Conservation (phyloP, 805 yeast genomes). For the Monosporozyma yasuniensis region DNA sequence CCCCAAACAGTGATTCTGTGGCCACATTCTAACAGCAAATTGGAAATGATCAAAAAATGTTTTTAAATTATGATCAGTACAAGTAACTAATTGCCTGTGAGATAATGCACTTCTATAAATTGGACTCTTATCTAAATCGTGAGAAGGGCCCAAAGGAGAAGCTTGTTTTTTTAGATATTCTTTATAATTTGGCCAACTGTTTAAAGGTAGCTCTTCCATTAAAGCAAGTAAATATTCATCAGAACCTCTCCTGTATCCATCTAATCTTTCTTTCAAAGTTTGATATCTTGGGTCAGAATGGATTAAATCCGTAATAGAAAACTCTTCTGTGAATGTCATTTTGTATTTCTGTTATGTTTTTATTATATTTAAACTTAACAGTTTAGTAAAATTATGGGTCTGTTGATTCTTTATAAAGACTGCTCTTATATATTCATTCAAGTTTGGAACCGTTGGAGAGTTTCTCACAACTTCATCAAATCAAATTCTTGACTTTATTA, state of each 20-base stretch:
- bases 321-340: constrained; percentile 3
- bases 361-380: not conserved
- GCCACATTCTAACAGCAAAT: constrained; percentile 32
- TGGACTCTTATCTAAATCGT: constrained; percentile 38
- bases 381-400: too few species aligned
- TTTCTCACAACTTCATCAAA: too few species aligned
- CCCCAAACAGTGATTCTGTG: constrained; percentile 40
- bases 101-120: constrained; percentile 39
- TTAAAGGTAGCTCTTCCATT: constrained; percentile 18
- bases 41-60: constrained; percentile 41
- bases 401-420: not conserved
- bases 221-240: constrained; percentile 22
- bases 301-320: constrained; percentile 22
- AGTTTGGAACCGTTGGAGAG: too few species aligned
- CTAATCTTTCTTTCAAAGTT: constrained; percentile 12
- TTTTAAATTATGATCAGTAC: constrained; percentile 36
- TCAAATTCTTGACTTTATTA: too few species aligned
- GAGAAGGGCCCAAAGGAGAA: constrained; percentile 26
- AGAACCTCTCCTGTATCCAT: constrained; percentile 16
- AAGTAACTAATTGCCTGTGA: constrained; percentile 29
- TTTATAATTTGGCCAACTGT: constrained; percentile 19
- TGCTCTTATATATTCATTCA: not conserved
- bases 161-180: constrained; percentile 28
- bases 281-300: constrained; percentile 16
- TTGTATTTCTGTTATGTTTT: not conserved